These are phyloP conservation scores for Betula pendula DNA, from an alignment of 306 rosid species.

Conservation along the genomic window DNA sequence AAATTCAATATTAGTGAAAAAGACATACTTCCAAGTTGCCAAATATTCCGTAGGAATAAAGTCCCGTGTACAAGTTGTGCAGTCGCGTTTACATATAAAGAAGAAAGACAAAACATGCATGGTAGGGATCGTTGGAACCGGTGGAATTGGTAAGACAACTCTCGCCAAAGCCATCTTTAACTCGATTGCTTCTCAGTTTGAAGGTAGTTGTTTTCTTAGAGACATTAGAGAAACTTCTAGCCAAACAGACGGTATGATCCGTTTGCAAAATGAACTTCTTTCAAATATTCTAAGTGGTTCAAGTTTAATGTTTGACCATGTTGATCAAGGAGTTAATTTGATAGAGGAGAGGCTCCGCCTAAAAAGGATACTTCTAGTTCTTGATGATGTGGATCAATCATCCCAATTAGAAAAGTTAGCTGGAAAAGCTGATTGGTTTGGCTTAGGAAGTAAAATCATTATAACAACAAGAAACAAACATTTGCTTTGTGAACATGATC, in stretches of 20 bases:
- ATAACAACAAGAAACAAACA: slow-evolving; percentile 30
- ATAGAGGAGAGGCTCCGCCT: neutral
- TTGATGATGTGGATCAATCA: slow-evolving; percentile 25
- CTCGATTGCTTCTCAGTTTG: neutral
- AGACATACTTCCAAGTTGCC: neutral
- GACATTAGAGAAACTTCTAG: slow-evolving; percentile 15
- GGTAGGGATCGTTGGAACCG: slow-evolving; percentile 9
- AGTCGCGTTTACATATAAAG: neutral
- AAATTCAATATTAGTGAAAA: neutral
- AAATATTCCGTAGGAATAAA: neutral
- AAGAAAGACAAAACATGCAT: neutral
- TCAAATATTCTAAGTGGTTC: neutral
- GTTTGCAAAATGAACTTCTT: slow-evolving; percentile 10
- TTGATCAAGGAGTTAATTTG: neutral
- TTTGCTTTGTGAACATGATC: slow-evolving; percentile 7
- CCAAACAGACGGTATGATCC: neutral
- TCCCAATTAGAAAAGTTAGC: slow-evolving; percentile 24
- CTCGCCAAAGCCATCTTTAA: slow-evolving; percentile 7
- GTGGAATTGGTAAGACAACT: slow-evolving; percentile 16
- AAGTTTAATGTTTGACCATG: neutral
- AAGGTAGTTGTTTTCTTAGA: neutral
- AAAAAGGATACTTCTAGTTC: slow-evolving; percentile 5
- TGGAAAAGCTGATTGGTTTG: slow-evolving; percentile 32
- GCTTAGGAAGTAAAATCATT: slow-evolving; percentile 37
- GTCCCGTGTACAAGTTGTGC: neutral